Base-by-base conservation (phyloP, 331 rosid species). In the Telfairia occidentalis region DNA sequence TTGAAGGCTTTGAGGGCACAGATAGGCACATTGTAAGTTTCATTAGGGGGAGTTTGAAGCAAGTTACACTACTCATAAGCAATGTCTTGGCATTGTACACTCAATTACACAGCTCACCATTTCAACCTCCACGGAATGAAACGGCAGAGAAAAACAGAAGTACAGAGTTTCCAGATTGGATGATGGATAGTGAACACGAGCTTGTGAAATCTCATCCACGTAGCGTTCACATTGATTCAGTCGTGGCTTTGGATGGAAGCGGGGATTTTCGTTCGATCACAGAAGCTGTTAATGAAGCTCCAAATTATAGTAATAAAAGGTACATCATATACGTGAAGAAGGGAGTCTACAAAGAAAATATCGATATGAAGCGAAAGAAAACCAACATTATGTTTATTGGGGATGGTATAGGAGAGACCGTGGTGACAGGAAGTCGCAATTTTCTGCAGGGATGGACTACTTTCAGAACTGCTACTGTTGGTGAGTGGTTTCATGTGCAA, bases 401-500 rank as follows among this genome's bases (percentile, higher is more conserved):
- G 4, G 98, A 89, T 66, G 98, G 97, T 10, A 91, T 91, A 60
- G 96, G 98, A 71, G 49, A 76, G 77, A 94, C 97, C n/a, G 81
- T 94, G 15, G 42, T 94, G 49, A 90, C 96, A 0, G 82, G 88
- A 80, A 80, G 84, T 73, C 78, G 97, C 18, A 90, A 84, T 81
- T 94, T 94, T 91, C 81, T 90, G 90, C 97, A 94, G 77, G 98
- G 97, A 64, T 94, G 97, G 98, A 94, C 97, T 37, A 91, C 98
- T 50, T 94, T 91, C 78, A 82, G 98, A 85, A 91, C 98, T 63
- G 92, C 98, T 43, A 94, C 97, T 0, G 80, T 94, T 30, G 98
- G 98, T 94, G 75, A 76, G 92, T 82, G 63, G 23, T 37, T 71
- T 69, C 37, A 30, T 42, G 5, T 45, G 57, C 55, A 42, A 60